A percentile compares a stretch with the other conserved stretches of the same genome.
Conservation (phyloP, 345 rosid species). For the Draba incana region DNA sequence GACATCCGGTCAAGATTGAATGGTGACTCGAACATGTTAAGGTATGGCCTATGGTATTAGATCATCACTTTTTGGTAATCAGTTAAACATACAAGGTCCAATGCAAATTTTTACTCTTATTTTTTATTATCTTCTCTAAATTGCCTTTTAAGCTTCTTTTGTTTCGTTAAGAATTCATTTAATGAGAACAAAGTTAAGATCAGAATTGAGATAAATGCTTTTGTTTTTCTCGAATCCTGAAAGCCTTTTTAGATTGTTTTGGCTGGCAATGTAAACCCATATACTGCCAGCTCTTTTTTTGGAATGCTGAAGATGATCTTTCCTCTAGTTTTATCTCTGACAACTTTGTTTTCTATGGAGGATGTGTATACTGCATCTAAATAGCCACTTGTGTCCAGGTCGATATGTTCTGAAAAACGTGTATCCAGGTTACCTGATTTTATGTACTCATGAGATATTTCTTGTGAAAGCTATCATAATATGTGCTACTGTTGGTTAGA, state of each 20-base stretch:
- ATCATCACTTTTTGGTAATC: constrained; percentile 19
- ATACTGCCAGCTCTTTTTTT: background rate
- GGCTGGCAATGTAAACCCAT: constrained; percentile 1
- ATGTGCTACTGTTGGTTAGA: constrained; percentile 3
- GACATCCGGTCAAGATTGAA: constrained; percentile 75
- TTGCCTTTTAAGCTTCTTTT: constrained; percentile 2
- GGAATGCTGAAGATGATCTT: background rate
- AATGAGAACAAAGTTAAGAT: constrained; percentile 7
- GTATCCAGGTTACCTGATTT: background rate
- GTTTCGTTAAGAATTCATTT: constrained; percentile 24
- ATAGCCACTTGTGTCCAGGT: background rate
- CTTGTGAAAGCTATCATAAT: constrained; percentile 1
- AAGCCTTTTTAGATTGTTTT: background rate
- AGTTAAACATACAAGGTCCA: constrained; percentile 10
- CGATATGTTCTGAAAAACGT: constrained; percentile 2
- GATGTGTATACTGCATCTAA: constrained; percentile 17
- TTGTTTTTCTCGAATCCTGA: background rate
- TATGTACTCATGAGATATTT: background rate
- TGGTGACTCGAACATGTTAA: constrained; percentile 77
- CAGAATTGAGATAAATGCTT: constrained; percentile 4
- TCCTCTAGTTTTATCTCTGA: constrained; percentile 8
- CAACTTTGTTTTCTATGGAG: constrained; percentile 1
- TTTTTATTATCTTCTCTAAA: constrained; percentile 4
- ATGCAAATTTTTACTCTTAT: background rate
- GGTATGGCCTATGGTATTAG: constrained; percentile 50